Evolutionary conservation across 768 basidiomycete genomes (phyloP), one percentile per base, ranked within the genome.

Genomic region (Xerocomus spinulosus): DNA sequence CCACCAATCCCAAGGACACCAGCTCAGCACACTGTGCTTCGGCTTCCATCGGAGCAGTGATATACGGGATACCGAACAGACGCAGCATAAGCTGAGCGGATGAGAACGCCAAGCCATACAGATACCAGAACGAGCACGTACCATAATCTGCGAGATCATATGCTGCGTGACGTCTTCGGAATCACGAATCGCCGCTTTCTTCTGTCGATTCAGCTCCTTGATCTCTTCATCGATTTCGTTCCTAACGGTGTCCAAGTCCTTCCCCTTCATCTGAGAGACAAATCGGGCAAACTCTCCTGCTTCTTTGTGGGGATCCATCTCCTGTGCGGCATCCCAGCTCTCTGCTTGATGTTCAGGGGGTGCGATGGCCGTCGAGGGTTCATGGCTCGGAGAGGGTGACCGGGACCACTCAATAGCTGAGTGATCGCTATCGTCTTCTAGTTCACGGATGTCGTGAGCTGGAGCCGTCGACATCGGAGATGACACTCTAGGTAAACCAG

Each of bases 31-130:
- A 99, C 66, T 99, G 96, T 0, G 96, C 96, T 68, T 99, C 96
- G 35, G 96, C 96, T 74, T 99, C 96, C 92, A 95, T 95, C 2
- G 96, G 96, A 2, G 96, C 96, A 4, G 94, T 96, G 58, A 98
- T 90, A 60, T 95, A 99, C 3, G 96, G 96, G 46, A 98, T 96
- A 12, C 96, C 96, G 57, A 97, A 97, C 17, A 96, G 76, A 32
- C 90, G 83, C 14, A 99, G 70, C 80, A 99, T 83, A 41, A 84
- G 80, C 93, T 97, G 20, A 20, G 38, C 35, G 20, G 5, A 42
- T 63, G 30, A 52, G 38, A 23, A 41, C 20, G 12, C 24, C 41
- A 42, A 25, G 44, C 29, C 40, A 38, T 13, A 21, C 21, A 48
- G 20, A 44, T 30, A 41, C 13, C 25, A 46, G n/a, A 28, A 48